Conservation (phyloP, 352 stramenopile genomes). For the Phytophthora constricta region DNA sequence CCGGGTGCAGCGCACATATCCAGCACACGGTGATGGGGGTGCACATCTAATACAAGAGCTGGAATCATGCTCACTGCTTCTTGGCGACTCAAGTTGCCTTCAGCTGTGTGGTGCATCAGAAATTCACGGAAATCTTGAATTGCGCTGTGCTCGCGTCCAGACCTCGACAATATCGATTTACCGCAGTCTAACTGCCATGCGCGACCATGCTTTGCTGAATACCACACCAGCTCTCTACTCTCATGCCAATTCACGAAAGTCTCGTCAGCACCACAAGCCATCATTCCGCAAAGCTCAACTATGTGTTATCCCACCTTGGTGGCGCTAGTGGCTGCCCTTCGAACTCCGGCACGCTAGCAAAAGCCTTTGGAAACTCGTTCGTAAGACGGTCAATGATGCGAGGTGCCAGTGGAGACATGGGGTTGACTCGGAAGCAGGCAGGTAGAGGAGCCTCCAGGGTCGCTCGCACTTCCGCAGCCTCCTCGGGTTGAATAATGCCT, state of each 20-base stretch:
- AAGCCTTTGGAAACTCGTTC: constrained; percentile 54
- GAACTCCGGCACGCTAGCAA: constrained; percentile 34
- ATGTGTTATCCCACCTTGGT: constrained; percentile 34
- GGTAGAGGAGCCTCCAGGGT: constrained; percentile 66
- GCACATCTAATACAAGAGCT: constrained; percentile 94
- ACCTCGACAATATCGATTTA: constrained; percentile 66
- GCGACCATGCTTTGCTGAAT: constrained; percentile 50
- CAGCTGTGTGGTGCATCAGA: constrained; percentile 91
- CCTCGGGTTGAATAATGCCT: constrained; percentile 58
- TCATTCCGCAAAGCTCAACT: not conserved
- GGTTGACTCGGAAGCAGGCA: constrained; percentile 77
- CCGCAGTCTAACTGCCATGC: constrained; percentile 83
- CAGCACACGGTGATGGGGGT: constrained; percentile 81
- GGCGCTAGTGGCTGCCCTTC: constrained; percentile 43
- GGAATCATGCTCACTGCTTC: constrained; percentile 98
- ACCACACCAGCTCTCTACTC: constrained; percentile 65
- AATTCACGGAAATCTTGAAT: constrained; percentile 92
- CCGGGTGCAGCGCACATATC: constrained; percentile 94
- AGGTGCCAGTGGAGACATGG: constrained; percentile 28
- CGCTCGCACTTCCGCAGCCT: constrained; percentile 49
- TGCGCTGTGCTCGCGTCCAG: constrained; percentile 53
- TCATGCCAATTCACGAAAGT: not conserved
- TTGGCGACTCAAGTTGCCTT: constrained; percentile 95
- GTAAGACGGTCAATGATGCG: constrained; percentile 57
- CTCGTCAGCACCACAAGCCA: not conserved